Evolutionary conservation across 2,329 filamentous ascomycete genomes (phyloP), one percentile per base, ranked within the genome.

Genomic region (Gaeumannomyces tritici): DNA sequence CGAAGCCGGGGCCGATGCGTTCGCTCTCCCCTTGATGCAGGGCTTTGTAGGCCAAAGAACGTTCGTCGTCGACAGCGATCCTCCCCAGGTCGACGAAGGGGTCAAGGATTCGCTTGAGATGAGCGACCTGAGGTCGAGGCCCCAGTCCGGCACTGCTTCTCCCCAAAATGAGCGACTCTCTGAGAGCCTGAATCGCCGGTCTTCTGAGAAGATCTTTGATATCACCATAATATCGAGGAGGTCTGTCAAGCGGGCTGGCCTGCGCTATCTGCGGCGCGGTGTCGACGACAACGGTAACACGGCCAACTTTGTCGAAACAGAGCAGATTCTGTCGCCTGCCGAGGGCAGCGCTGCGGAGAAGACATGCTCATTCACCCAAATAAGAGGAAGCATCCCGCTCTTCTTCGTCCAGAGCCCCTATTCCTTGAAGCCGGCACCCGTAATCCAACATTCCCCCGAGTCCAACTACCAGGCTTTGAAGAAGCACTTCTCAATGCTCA

Each of bases 331-430:
- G 3, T 95, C 91, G 0, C 83, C 84, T 0, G 66, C 68, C 3
- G 63, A 65, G 2, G 79, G 86, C 2, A 12, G 24, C 9, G 51
- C 54, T 21, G 13, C 54, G 0, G 78, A 74, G 2, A 90, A 85
- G 67, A 80, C 88, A 2, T 90, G 91, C 72, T 96, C 92, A 0
- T 96, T 96, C 68, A 77, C 96, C 4, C 95, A 99, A 72, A 80
- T 92, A 28, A 85, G 95, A 66, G 93, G 93, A 8, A 97, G 93
- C 27, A 96, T 98, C 66, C 95, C 95, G 0, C 75, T 98, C 0
- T 98, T 95, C 77, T 99, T 97, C 72, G 96, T 93, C 0, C 95
- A 99, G 70, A 91, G 90, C 0, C 93, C 93, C 0, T 98, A 96
- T 73, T 92, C 91, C 12, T 85, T 98, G 67, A 97, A 96, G 71